phyloP scores from a whole-genome alignment of 2,329 filamentous ascomycete genomes.

The Diaporthe citriasiana region DNA sequence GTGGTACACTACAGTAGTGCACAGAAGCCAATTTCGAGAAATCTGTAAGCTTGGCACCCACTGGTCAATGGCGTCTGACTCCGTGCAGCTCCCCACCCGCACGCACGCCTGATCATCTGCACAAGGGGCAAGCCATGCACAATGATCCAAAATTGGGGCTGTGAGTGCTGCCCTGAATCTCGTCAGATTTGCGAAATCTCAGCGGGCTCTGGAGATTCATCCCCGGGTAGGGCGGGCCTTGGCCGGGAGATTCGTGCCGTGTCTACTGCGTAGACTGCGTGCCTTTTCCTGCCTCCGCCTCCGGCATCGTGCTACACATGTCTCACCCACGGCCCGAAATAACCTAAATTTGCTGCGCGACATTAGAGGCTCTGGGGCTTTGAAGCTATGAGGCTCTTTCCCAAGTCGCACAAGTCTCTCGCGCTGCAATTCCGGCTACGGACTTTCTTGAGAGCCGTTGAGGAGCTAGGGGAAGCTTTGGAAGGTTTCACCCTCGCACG shows the following conservation, averaged over 20 bases:
- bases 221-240: constrained; percentile 10
- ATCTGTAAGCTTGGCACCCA: constrained; percentile 26
- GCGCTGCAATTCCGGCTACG: constrained; percentile 6
- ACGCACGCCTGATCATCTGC: constrained; percentile 28
- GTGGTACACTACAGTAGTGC: not conserved
- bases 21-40: constrained; percentile 3
- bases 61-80: constrained; percentile 28
- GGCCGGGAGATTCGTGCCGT: constrained; percentile 7
- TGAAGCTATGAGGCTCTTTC: too few species aligned
- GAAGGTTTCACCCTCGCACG: constrained; percentile 24
- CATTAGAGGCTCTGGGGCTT: not conserved
- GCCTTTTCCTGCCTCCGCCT: not conserved
- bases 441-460: constrained; percentile 34
- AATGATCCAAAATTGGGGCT: constrained; percentile 40
- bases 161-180: constrained; percentile 38
- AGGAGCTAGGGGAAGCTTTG: constrained; percentile 31
- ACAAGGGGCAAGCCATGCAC: constrained; percentile 21
- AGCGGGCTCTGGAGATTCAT: constrained; percentile 6
- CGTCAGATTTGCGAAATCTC: constrained; percentile 34
- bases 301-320: constrained; percentile 9
- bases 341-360: not conserved
- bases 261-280: not conserved
- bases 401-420: not conserved
- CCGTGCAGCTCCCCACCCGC: constrained; percentile 34
- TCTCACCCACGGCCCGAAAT: constrained; percentile 23